Percentiles rank a stretch among this genome's conserved stretches.
Evolutionary conservation across 768 basidiomycete species (phyloP).

Genomic region (Mycena galopus): DNA sequence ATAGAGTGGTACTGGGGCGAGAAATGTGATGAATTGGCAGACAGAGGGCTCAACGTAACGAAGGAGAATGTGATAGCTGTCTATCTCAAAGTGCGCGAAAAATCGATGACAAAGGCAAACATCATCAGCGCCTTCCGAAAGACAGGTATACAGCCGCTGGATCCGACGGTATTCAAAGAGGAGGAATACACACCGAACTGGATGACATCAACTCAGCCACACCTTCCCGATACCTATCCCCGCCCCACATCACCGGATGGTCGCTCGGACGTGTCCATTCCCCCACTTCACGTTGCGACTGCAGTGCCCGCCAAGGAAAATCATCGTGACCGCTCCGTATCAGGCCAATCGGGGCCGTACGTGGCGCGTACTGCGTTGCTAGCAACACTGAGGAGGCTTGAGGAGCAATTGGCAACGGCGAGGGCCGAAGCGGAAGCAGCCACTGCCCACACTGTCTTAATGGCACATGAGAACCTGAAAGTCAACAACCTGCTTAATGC

Average conservation of each 20-base stretch:
- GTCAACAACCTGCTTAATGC: conserved; percentile 12
- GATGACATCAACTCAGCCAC: neutral
- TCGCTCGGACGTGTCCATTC: neutral
- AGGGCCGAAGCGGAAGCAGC: conserved; percentile 3
- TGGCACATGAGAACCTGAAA: conserved; percentile 15
- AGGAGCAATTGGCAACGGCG: neutral
- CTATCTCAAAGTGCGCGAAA: conserved; percentile 5
- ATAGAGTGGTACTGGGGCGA: conserved; percentile 1
- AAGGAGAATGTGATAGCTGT: conserved; percentile 7
- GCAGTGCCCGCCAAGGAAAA: neutral
- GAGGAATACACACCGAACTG: conserved; percentile 10
- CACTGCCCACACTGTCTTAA: neutral
- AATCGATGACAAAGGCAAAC: neutral
- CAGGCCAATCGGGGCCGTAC: neutral
- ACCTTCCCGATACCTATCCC: neutral
- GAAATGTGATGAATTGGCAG: conserved; percentile 9
- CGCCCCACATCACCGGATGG: neutral
- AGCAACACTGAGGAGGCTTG: neutral
- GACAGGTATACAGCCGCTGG: conserved; percentile 3
- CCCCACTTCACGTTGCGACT: neutral
- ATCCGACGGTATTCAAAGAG: neutral
- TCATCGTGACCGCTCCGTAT: neutral
- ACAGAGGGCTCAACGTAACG: neutral
- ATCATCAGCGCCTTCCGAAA: conserved; percentile 14
- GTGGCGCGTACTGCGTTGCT: neutral